These are phyloP conservation scores for Leccinum brunneo-olivaceum DNA, from an alignment of 1,284 basidiomycete genomes.

Conservation along the genomic window DNA sequence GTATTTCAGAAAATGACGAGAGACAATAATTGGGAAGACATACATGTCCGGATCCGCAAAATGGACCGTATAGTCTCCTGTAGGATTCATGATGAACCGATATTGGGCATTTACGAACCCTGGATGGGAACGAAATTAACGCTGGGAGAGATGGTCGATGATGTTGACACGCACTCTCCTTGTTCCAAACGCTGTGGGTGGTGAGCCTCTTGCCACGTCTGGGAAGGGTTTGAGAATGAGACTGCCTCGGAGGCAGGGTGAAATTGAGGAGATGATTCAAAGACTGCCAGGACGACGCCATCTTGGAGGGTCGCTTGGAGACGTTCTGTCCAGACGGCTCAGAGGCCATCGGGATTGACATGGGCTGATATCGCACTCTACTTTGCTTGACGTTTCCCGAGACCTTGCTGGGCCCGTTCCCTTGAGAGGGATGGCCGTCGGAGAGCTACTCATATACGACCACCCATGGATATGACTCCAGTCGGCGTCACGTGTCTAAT, in stretches of 20 bases:
- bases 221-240: conserved; percentile 52
- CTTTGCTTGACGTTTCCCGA: conserved; percentile 2
- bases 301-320: conserved; percentile 58
- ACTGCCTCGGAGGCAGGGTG: conserved; percentile 72
- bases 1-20: conserved; percentile 7
- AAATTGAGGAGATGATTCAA: conserved; percentile 81
- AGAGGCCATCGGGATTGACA: conserved; percentile 36
- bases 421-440: conserved; percentile 24
- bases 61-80: conserved; percentile 88
- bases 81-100: conserved; percentile 89
- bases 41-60: conserved; percentile 94
- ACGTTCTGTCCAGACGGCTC: conserved; percentile 32
- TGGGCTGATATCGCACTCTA: conserved; percentile 4
- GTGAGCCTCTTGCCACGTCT: conserved; percentile 67
- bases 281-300: conserved; percentile 54
- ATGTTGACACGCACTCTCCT: conserved; percentile 64
- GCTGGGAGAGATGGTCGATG: conserved; percentile 8
- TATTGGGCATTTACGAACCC: conserved; percentile 93
- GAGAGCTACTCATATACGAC: neutral
- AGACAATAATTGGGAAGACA: conserved; percentile 27
- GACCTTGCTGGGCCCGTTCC: conserved; percentile 30
- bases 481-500: conserved; percentile 22
- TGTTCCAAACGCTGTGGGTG: conserved; percentile 67
- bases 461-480: conserved; percentile 20
- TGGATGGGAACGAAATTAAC: conserved; percentile 27